phyloP scores from a whole-genome alignment of 495 filamentous ascomycete genomes.

The Lepidopterella palustris region DNA sequence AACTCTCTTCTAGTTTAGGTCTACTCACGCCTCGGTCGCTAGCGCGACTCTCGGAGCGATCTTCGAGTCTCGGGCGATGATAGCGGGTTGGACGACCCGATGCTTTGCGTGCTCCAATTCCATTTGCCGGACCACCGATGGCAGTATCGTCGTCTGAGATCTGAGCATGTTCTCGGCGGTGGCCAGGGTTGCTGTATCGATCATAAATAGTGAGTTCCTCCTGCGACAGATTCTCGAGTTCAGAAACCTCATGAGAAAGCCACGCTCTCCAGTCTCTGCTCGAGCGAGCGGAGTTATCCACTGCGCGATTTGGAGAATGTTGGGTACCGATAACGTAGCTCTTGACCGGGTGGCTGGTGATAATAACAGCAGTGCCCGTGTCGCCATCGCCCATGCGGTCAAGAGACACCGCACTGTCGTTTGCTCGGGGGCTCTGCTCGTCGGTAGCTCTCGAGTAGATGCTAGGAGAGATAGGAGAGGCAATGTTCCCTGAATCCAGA shows the following conservation, averaged over 20 bases:
- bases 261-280: slow-evolving; percentile 36
- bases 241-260: slow-evolving; percentile 32
- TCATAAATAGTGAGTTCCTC: slow-evolving; percentile 20
- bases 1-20: slow-evolving; percentile 1
- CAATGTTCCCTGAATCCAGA: slow-evolving; percentile 14
- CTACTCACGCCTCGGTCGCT: too few relatives aligned
- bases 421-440: slow-evolving; percentile 25
- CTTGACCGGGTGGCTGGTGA: slow-evolving; percentile 31
- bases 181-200: slow-evolving; percentile 8
- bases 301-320: slow-evolving; percentile 4
- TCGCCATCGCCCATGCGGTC: slow-evolving; percentile 4
- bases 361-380: slow-evolving; percentile 29
- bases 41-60: background rate
- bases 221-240: slow-evolving; percentile 11
- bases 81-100: background rate
- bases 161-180: slow-evolving; percentile 16
- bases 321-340: slow-evolving; percentile 30
- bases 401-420: slow-evolving; percentile 22
- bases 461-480: slow-evolving; percentile 34
- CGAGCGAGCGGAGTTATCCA: slow-evolving; percentile 14
- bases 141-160: slow-evolving; percentile 4
- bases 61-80: background rate
- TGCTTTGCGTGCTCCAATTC: background rate
- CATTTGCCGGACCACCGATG: slow-evolving; percentile 1
- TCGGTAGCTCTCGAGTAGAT: slow-evolving; percentile 35